Evolutionary conservation across 1,139 yeast genomes (phyloP), one percentile per base, ranked within the genome.

Genomic region (Saccharomycopsis phalli): DNA sequence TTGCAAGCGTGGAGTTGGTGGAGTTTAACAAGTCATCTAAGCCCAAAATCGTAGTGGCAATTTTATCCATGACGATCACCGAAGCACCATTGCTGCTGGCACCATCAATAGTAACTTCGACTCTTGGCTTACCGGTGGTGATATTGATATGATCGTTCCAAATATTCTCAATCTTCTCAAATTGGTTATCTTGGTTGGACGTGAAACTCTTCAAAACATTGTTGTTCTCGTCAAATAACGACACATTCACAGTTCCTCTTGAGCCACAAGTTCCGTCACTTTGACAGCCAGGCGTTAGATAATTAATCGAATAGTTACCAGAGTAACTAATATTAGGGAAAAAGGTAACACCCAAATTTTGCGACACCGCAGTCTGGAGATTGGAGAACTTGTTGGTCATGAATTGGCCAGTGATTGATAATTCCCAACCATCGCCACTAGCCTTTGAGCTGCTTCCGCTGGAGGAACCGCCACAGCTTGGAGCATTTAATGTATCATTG

Each of bases 221-320:
- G 16, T 68, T 69, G 3, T 57, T 55, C 4, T 53, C 52, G 31
- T 71, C 67, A 36, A 64, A 64, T 2, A 88, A 66, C 0, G 94
- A 70, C 0, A 81, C 95, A 51, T 83, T 82, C 4, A 84, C 91
- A 23, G 75, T 72, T 4, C 94, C 87, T 56, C 99, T 71, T 18
- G 63, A 49, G 20, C 57, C 52, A 60, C 99, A 91, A 0, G 94
- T 71, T 34, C 65, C 61, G 55, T 84, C 95, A 7, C 54, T 59
- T 2, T 61, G 47, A 61, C 99, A 91, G 0, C 98, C 97, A 0
- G 96, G 96, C 0, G 98, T 91, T 50, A 72, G 76, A 44, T 88
- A 53, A 41, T 76, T 64, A 26, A 91, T 66, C 0, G 86, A 67
- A 57, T 86, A 91, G 48, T 76, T 68, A 8, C 96, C 97, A 0